Evolutionary conservation across 2,329 filamentous ascomycete genomes (phyloP), one percentile per base, ranked within the genome.

Genomic region (Sporothrix brasiliensis): DNA sequence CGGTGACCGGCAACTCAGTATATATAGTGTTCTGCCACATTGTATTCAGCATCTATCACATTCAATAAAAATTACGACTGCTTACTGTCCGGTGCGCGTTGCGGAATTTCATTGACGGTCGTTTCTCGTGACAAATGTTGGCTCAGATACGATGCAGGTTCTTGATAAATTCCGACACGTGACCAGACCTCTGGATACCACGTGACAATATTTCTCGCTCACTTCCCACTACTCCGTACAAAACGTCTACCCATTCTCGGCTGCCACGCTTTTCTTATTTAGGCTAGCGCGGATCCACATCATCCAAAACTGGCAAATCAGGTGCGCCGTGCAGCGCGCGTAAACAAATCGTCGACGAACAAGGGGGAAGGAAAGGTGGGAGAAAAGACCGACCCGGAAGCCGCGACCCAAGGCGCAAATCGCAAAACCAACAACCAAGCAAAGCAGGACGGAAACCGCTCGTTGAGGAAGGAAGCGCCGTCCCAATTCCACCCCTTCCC

Each of bases 261-360:
- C 52, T 39, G 3, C 1, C 50, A 53, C 69, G 58, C 60, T 30
- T 73, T 67, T 73, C 74, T 0, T 67, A 74, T 72, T n/a, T 0
- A 71, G 75, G 41, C 71, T 77, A 77, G 76, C 72, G 71, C 44
- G 4, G 39, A 7, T 24, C 56, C 41, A 41, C 21, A 7, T 34
- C 21, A 7, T 13, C 14, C n/a, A 4, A 4, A 68, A 39, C 41
- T 49, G 66, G 65, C 72, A 73, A 74, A 74, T 74, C 70, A 74
- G 69, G 66, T 69, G 67, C n/a, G 24, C 11, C 53, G 53, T 65
- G 24, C 68, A 70, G 71, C 71, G 72, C 71, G 72, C 72, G 74
- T 75, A 75, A 75, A 75, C 74, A 75, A 74, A 73, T 72, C 61
- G 70, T 69, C 68, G 58, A 65, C 47, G 58, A 54, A 65, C 58